Evolutionary conservation across 1,284 basidiomycete genomes (phyloP).

Genomic region (Baeospora myosura): DNA sequence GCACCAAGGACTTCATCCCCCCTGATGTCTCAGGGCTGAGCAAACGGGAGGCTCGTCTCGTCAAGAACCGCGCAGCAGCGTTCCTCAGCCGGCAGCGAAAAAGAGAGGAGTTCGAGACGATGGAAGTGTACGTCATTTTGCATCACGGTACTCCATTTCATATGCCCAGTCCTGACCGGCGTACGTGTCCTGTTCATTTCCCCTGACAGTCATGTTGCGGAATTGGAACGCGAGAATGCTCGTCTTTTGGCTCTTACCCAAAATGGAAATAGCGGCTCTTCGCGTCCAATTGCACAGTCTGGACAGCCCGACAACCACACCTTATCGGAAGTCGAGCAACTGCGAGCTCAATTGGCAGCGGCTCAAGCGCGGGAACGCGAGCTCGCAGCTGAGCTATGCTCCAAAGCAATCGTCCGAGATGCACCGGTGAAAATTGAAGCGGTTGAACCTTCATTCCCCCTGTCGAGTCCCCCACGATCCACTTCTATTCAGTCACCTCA

Average conservation of each 20-base stretch:
- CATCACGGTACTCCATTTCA: slow-evolving; percentile 11
- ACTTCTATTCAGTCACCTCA: slow-evolving; percentile 34
- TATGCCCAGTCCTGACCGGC: slow-evolving; percentile 12
- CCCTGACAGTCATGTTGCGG: slow-evolving; percentile 52
- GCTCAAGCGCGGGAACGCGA: slow-evolving; percentile 60
- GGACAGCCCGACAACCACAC: slow-evolving; percentile 32
- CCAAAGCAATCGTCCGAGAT: slow-evolving; percentile 28
- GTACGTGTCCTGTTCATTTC: slow-evolving; percentile 14
- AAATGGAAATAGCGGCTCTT: slow-evolving; percentile 21
- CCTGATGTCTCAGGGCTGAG: slow-evolving; percentile 82
- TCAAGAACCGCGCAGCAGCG: slow-evolving; percentile 87
- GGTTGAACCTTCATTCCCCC: slow-evolving; percentile 33
- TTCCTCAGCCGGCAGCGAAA: slow-evolving; percentile 87
- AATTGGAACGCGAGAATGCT: slow-evolving; percentile 74
- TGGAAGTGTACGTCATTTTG: slow-evolving; percentile 64
- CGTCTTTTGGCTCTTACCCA: slow-evolving; percentile 52
- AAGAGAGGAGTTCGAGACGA: slow-evolving; percentile 84
- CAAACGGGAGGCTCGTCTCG: slow-evolving; percentile 84
- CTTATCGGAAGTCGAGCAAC: slow-evolving; percentile 54
- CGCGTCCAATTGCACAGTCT: slow-evolving; percentile 15
- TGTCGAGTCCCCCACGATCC: slow-evolving; percentile 32
- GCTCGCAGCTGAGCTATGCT: slow-evolving; percentile 51
- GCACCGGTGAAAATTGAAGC: slow-evolving; percentile 48
- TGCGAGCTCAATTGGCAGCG: slow-evolving; percentile 56
- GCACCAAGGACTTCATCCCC: slow-evolving; percentile 77